Conservation (phyloP, 129 eudicot species). For the Artemisia annua region DNA sequence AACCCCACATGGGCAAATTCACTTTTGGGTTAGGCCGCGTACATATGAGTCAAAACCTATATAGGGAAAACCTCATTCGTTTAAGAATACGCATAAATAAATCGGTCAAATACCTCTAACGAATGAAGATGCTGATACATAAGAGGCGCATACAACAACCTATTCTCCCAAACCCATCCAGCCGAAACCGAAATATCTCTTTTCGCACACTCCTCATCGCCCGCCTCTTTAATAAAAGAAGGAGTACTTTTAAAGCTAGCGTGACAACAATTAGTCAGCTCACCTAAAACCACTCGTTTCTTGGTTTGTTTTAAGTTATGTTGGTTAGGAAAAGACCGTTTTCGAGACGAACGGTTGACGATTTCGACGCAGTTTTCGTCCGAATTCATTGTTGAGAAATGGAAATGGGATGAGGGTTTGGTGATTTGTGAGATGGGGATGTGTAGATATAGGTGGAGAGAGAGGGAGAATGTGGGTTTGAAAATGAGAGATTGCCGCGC, state of each 20-base stretch:
- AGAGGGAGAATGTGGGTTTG: constrained; percentile 4
- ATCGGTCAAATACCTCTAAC: constrained; percentile 57
- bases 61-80: too few species aligned
- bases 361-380: constrained; percentile 30
- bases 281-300: constrained; percentile 67
- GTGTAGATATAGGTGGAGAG: neutral
- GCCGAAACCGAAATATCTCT: constrained; percentile 17
- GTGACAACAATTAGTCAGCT: constrained; percentile 40
- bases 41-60: too few species aligned
- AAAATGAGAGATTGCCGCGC: constrained; percentile 32
- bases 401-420: constrained; percentile 22
- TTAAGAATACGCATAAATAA: too few species aligned
- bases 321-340: constrained; percentile 42
- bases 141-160: constrained; percentile 42
- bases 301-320: constrained; percentile 27
- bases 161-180: constrained; percentile 27
- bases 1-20: too few species aligned
- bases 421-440: constrained; percentile 13
- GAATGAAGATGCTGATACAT: constrained; percentile 71
- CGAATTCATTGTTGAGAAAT: constrained; percentile 31
- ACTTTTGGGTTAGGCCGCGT: too few species aligned
- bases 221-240: constrained; percentile 15
- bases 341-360: constrained; percentile 42
- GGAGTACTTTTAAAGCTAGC: neutral
- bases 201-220: constrained; percentile 15